Evolutionary conservation across 2,329 filamentous ascomycete genomes (phyloP).

Genomic region (Penicillium sp.): DNA sequence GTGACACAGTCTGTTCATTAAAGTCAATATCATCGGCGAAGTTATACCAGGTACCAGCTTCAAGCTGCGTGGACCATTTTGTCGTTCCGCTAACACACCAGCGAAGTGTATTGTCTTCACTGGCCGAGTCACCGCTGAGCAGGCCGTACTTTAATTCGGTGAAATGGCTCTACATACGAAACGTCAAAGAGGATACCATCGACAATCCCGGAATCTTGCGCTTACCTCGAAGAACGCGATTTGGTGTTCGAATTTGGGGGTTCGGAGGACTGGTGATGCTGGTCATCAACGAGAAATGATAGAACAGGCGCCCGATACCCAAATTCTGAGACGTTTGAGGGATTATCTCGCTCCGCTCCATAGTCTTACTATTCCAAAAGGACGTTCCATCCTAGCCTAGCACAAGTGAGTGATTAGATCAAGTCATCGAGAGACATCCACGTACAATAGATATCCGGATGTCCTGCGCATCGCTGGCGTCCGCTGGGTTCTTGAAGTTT

Average conservation of each 20-base stretch:
- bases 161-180: constrained; percentile 69
- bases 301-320: constrained; percentile 70
- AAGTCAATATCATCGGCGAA: constrained; percentile 78
- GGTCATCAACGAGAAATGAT: constrained; percentile 73
- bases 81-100: constrained; percentile 68
- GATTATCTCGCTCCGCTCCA: constrained; percentile 77
- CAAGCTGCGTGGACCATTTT: constrained; percentile 68
- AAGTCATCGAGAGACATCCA: not conserved
- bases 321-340: constrained; percentile 71
- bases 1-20: constrained; percentile 63
- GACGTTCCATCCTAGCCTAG: constrained; percentile 46
- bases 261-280: constrained; percentile 65
- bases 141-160: constrained; percentile 74
- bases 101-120: constrained; percentile 62
- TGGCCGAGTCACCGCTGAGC: constrained; percentile 50
- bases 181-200: not conserved
- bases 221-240: constrained; percentile 58
- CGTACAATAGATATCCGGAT: constrained; percentile 69
- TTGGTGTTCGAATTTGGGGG: constrained; percentile 70
- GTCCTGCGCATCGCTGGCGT: constrained; percentile 66
- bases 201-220: not conserved
- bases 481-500: constrained; percentile 69
- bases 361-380: constrained; percentile 74
- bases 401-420: not conserved
- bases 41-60: constrained; percentile 73